A percentile compares a stretch with the other conserved stretches of the same genome.
These are phyloP conservation scores for Takashimella tepidaria DNA, from an alignment of 1,284 basidiomycete species.

Conservation along the genomic window DNA sequence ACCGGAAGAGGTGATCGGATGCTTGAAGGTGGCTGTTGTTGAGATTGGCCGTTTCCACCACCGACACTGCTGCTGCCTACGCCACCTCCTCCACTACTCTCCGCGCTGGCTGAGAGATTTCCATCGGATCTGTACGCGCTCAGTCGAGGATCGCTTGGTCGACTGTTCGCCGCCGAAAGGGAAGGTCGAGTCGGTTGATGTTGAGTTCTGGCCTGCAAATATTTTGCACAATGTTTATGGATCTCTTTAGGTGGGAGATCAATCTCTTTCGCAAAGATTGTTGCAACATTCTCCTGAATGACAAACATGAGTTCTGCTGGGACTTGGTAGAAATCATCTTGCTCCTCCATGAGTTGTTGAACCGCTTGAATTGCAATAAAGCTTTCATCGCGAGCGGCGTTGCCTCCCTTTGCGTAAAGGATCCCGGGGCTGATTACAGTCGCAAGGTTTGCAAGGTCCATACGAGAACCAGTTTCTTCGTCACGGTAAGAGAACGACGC, in stretches of 20 bases:
- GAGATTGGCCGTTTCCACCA: constrained; percentile 10
- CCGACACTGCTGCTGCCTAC: not conserved
- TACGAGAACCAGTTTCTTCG: constrained; percentile 96
- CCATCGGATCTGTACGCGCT: constrained; percentile 23
- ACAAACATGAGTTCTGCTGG: constrained; percentile 78
- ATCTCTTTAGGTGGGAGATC: constrained; percentile 85
- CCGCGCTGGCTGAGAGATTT: constrained; percentile 7
- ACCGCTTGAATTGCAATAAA: constrained; percentile 85
- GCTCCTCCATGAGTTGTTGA: constrained; percentile 78
- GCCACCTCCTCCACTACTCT: not conserved
- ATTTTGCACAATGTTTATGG: constrained; percentile 80
- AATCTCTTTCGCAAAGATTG: constrained; percentile 73
- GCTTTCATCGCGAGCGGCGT: constrained; percentile 87
- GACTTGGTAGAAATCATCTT: constrained; percentile 89
- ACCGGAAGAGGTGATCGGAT: constrained; percentile 1
- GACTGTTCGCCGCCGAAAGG: not conserved
- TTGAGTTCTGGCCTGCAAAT: constrained; percentile 48
- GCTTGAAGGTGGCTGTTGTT: constrained; percentile 5
- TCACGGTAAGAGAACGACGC: constrained; percentile 98
- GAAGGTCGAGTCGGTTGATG: not conserved
- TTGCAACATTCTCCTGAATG: constrained; percentile 65
- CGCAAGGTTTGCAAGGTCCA: constrained; percentile 96
- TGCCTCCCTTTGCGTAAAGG: constrained; percentile 74
- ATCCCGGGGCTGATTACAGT: constrained; percentile 97
- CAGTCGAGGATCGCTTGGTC: constrained; percentile 17